A percentile compares a stretch with the other conserved stretches of the same genome.
These are phyloP conservation scores for Imleria badia DNA, from an alignment of 768 basidiomycete genomes.

Conservation along the genomic window DNA sequence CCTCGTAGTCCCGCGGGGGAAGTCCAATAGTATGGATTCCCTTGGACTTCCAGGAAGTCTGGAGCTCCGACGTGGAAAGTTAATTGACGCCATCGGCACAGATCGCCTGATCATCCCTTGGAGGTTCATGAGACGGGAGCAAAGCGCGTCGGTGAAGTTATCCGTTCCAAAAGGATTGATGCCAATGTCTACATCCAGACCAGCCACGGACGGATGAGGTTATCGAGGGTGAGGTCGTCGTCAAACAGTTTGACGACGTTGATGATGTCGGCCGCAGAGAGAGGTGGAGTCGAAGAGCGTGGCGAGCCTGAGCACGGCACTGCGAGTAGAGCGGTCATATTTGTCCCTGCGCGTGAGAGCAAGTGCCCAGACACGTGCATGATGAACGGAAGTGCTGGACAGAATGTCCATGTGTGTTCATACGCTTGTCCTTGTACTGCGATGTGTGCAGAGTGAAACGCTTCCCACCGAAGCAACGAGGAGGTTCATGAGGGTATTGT, in stretches of 20 bases:
- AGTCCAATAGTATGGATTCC: constrained; percentile 88
- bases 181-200: constrained; percentile 99
- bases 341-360: constrained; percentile 12
- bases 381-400: constrained; percentile 63
- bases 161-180: constrained; percentile 99
- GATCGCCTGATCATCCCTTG: constrained; percentile 93
- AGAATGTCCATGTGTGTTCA: constrained; percentile 89
- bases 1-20: constrained; percentile 87
- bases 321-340: constrained; percentile 33
- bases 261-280: constrained; percentile 85
- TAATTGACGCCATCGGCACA: constrained; percentile 85
- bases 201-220: constrained; percentile 95
- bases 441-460: constrained; percentile 74
- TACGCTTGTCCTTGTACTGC: constrained; percentile 56
- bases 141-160: constrained; percentile 95
- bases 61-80: constrained; percentile 87
- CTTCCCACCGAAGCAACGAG: constrained; percentile 79
- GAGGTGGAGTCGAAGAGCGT: too few species aligned
- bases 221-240: constrained; percentile 97
- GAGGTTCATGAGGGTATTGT: constrained; percentile 19
- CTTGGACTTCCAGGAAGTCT: constrained; percentile 89
- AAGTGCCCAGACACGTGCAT: constrained; percentile 41
- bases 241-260: constrained; percentile 96
- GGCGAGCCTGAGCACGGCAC: constrained; percentile 42
- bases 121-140: constrained; percentile 76